phyloP scores from a whole-genome alignment of 2,329 filamentous ascomycete species.

The Periconia sp. region DNA sequence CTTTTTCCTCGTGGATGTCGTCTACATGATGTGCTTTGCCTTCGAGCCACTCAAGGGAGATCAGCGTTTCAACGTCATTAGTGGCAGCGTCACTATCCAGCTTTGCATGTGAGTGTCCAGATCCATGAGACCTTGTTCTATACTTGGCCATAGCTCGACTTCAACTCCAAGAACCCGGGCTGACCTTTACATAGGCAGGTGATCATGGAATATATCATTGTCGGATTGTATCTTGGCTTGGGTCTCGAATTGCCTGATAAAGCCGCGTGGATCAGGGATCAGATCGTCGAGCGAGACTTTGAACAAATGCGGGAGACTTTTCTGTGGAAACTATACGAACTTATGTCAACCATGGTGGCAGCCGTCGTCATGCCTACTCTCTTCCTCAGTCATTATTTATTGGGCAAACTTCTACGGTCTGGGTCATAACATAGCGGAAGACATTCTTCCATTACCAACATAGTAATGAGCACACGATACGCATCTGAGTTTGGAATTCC shows the following conservation, averaged over 20 bases:
- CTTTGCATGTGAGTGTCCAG: conserved; percentile 41
- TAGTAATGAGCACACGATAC: too few species aligned
- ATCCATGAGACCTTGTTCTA: background rate
- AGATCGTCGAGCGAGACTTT: conserved; percentile 26
- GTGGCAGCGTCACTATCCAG: conserved; percentile 39
- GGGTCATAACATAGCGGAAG: too few species aligned
- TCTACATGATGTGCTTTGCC: conserved; percentile 47
- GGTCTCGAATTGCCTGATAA: conserved; percentile 40
- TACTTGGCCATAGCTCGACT: background rate
- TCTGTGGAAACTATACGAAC: conserved; percentile 41
- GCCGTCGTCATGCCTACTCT: conserved; percentile 39
- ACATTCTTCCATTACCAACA: too few species aligned
- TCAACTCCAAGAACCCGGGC: background rate
- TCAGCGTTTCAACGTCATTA: conserved; percentile 44
- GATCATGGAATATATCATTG: conserved; percentile 43
- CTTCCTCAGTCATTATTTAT: conserved; percentile 40
- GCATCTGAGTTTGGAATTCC: background rate
- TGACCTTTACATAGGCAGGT: conserved; percentile 31
- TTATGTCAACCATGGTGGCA: conserved; percentile 31
- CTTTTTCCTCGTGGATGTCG: conserved; percentile 43
- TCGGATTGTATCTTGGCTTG: conserved; percentile 37
- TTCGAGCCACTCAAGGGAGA: conserved; percentile 33
- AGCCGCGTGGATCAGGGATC: conserved; percentile 32
- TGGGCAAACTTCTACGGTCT: conserved; percentile 37
- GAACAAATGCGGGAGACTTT: conserved; percentile 38